Evolutionary conservation across 1,284 basidiomycete genomes (phyloP).

Genomic region (Malassezia psittaci): DNA sequence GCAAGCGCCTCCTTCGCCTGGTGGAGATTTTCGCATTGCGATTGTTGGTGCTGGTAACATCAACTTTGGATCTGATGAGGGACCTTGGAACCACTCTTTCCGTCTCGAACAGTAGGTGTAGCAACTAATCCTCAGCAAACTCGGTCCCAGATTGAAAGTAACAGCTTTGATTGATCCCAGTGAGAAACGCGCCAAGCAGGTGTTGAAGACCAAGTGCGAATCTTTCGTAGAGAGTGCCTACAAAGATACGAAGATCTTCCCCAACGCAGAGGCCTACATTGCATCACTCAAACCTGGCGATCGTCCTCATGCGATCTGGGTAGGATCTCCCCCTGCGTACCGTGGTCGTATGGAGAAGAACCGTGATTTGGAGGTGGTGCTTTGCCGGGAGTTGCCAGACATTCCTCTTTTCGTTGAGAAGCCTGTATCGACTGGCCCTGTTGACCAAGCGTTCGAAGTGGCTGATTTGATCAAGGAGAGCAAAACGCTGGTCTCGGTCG

Average conservation of each 20-base stretch:
- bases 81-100: slow-evolving; percentile 48
- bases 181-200: slow-evolving; percentile 65
- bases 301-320: slow-evolving; percentile 61
- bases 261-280: slow-evolving; percentile 74
- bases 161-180: slow-evolving; percentile 87
- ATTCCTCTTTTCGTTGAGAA: slow-evolving; percentile 86
- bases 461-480: slow-evolving; percentile 35
- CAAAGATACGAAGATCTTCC: slow-evolving; percentile 77
- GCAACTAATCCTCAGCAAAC: slow-evolving; percentile 58
- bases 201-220: slow-evolving; percentile 79
- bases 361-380: slow-evolving; percentile 77
- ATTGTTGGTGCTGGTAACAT: slow-evolving; percentile 35
- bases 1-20: slow-evolving; percentile 41
- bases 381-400: slow-evolving; percentile 67
- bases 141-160: slow-evolving; percentile 90
- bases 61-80: slow-evolving; percentile 37
- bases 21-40: slow-evolving; percentile 45
- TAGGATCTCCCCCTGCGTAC: slow-evolving; percentile 88
- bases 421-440: slow-evolving; percentile 75
- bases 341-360: slow-evolving; percentile 54
- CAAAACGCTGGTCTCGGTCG: slow-evolving; percentile 72
- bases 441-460: slow-evolving; percentile 50
- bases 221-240: slow-evolving; percentile 90
- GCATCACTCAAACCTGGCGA: slow-evolving; percentile 55
- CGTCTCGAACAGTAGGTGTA: slow-evolving; percentile 34